Conservation (phyloP, 108 stramenopile genomes). For the Seminavis robusta region DNA sequence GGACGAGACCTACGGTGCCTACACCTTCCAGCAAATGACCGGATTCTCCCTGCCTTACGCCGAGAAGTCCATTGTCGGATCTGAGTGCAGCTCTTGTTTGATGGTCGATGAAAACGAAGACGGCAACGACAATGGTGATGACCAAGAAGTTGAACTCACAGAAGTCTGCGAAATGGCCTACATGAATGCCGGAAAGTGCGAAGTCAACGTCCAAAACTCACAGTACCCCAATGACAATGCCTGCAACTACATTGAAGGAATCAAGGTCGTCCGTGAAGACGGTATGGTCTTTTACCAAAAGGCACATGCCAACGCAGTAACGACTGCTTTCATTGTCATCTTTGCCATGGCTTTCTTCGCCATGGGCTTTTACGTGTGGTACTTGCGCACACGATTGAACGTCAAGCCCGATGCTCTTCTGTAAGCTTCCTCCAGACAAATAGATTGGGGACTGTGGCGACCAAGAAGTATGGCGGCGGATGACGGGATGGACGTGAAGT, state of each 20-base stretch:
- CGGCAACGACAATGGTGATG: conserved; percentile 33
- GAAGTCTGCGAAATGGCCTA: conserved; percentile 71
- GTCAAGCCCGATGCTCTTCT: conserved; percentile 16
- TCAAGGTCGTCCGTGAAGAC: conserved; percentile 68
- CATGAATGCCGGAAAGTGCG: conserved; percentile 74
- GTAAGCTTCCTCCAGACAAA: no score
- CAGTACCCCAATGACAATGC: conserved; percentile 61
- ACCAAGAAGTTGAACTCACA: conserved; percentile 43
- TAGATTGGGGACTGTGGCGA: no score
- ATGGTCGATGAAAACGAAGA: conserved; percentile 38
- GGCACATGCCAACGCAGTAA: conserved; percentile 20
- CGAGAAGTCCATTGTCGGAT: conserved; percentile 46
- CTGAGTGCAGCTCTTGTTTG: conserved; percentile 65
- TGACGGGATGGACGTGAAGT: no score
- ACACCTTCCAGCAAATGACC: conserved; percentile 36
- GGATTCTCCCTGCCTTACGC: conserved; percentile 60
- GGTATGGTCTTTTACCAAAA: conserved; percentile 43
- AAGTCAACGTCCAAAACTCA: conserved; percentile 20
- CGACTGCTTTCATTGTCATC: conserved; percentile 49
- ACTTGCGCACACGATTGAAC: conserved; percentile 28
- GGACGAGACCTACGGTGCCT: conserved; percentile 38
- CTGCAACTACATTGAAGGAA: conserved; percentile 82
- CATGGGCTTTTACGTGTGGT: conserved; percentile 47
- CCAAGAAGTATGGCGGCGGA: no score
- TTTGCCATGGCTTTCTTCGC: conserved; percentile 39